Evolutionary conservation across 2,329 filamentous ascomycete genomes (phyloP).

Genomic region (Xylariaceae sp.): DNA sequence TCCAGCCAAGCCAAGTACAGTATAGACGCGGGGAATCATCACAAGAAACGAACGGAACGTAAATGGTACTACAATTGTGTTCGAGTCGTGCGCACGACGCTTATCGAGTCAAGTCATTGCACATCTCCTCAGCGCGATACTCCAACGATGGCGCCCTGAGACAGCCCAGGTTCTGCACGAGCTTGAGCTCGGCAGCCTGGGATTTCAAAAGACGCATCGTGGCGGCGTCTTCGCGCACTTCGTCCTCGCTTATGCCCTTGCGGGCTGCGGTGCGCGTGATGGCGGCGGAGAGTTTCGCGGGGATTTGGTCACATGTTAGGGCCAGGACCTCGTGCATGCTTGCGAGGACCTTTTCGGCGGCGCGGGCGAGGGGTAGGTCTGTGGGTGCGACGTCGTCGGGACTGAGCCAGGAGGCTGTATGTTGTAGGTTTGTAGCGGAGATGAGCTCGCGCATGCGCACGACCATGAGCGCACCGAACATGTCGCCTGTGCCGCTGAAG

Average conservation of each 20-base stretch:
- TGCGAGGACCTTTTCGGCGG: slow-evolving; percentile 79
- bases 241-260: slow-evolving; percentile 26
- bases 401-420: slow-evolving; percentile 66
- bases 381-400: slow-evolving; percentile 62
- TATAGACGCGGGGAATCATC: too few relatives aligned
- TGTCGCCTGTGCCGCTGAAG: slow-evolving; percentile 95
- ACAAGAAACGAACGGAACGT: background rate
- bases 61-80: background rate
- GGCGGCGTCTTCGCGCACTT: slow-evolving; percentile 40
- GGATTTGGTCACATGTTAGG: slow-evolving; percentile 62
- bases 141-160: slow-evolving; percentile 60
- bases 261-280: slow-evolving; percentile 33
- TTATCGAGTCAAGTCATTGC: slow-evolving; percentile 8
- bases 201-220: slow-evolving; percentile 63
- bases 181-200: slow-evolving; percentile 81
- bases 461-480: slow-evolving; percentile 92
- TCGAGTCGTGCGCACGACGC: background rate
- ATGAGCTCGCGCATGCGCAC: slow-evolving; percentile 83
- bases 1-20: background rate
- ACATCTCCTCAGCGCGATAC: slow-evolving; percentile 55
- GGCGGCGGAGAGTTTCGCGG: slow-evolving; percentile 42
- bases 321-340: slow-evolving; percentile 85
- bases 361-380: slow-evolving; percentile 75
- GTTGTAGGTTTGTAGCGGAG: slow-evolving; percentile 39
- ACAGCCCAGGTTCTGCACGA: slow-evolving; percentile 69